A percentile compares a stretch with the other conserved stretches of the same genome.
phyloP scores from a whole-genome alignment of 2,329 filamentous ascomycete genomes.

The Hypoxylon sp. region DNA sequence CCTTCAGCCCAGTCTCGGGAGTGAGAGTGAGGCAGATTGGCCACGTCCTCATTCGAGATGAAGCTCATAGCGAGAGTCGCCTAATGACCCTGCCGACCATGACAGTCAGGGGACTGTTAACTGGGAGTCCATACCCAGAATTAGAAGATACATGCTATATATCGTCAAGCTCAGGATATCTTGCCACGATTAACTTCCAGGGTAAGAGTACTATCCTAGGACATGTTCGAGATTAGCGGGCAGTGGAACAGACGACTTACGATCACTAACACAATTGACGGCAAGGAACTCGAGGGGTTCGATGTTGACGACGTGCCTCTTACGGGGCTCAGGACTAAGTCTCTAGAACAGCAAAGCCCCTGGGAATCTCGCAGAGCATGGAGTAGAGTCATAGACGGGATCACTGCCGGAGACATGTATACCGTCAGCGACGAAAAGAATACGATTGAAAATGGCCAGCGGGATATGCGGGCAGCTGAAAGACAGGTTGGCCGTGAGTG shows the following conservation, averaged over 20 bases:
- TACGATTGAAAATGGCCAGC: conserved; percentile 47
- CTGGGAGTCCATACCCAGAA: conserved; percentile 47
- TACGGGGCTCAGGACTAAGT: conserved; percentile 25
- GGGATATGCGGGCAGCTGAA: conserved; percentile 46
- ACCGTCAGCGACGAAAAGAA: conserved; percentile 39
- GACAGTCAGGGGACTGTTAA: conserved; percentile 46
- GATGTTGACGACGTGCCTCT: conserved; percentile 43
- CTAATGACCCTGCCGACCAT: conserved; percentile 51
- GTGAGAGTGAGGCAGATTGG: conserved; percentile 49
- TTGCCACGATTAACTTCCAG: conserved; percentile 48
- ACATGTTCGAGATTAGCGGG: conserved; percentile 51
- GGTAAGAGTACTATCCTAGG: conserved; percentile 37
- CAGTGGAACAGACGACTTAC: conserved; percentile 50
- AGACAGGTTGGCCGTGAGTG: conserved; percentile 39
- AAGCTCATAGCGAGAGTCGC: conserved; percentile 55
- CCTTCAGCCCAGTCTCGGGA: conserved; percentile 44
- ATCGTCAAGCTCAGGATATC: conserved; percentile 49
- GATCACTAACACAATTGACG: conserved; percentile 40
- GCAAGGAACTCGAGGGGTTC: conserved; percentile 39
- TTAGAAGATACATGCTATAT: conserved; percentile 51
- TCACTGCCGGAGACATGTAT: conserved; percentile 41
- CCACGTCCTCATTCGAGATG: conserved; percentile 48
- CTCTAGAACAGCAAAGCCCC: conserved; percentile 41
- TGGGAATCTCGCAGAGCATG: conserved; percentile 51
- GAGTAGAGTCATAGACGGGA: conserved; percentile 40